These are phyloP conservation scores for Physaria fendleri DNA, from an alignment of 345 rosid species.

Conservation along the genomic window DNA sequence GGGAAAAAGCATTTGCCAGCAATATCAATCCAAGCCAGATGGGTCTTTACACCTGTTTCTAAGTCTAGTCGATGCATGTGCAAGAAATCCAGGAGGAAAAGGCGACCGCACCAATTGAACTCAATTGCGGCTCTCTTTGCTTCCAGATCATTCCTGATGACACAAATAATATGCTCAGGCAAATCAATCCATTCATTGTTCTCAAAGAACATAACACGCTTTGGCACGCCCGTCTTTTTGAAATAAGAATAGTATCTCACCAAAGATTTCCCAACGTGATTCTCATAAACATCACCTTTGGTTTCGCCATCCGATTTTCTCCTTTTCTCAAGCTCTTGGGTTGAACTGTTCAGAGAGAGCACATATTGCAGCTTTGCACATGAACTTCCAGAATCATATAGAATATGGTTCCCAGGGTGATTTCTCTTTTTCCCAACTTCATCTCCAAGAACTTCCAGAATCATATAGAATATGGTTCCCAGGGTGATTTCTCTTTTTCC, in stretches of 20 bases:
- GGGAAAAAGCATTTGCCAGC: constrained; percentile 76
- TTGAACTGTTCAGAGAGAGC: constrained; percentile 26
- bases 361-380: constrained; percentile 25
- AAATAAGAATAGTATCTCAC: constrained; percentile 59
- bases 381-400: constrained; percentile 40
- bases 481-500: constrained; percentile 44
- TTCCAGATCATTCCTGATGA: constrained; percentile 52
- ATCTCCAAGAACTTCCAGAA: constrained; percentile 24
- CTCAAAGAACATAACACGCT: constrained; percentile 63
- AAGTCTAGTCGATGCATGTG: constrained; percentile 66
- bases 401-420: constrained; percentile 28
- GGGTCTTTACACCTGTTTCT: constrained; percentile 50
- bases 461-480: constrained; percentile 25
- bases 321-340: constrained; percentile 36
- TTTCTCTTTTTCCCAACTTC: constrained; percentile 40
- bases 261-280: constrained; percentile 35
- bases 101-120: constrained; percentile 40
- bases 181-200: constrained; percentile 69
- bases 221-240: constrained; percentile 56
- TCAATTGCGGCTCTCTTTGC: constrained; percentile 56
- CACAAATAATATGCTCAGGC: constrained; percentile 36
- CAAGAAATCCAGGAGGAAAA: constrained; percentile 61
- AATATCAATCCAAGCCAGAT: constrained; percentile 94
- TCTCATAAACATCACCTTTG: constrained; percentile 25
- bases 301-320: constrained; percentile 36